These are phyloP conservation scores for Albugo laibachii DNA, from an alignment of 352 stramenopile genomes.

Conservation along the genomic window DNA sequence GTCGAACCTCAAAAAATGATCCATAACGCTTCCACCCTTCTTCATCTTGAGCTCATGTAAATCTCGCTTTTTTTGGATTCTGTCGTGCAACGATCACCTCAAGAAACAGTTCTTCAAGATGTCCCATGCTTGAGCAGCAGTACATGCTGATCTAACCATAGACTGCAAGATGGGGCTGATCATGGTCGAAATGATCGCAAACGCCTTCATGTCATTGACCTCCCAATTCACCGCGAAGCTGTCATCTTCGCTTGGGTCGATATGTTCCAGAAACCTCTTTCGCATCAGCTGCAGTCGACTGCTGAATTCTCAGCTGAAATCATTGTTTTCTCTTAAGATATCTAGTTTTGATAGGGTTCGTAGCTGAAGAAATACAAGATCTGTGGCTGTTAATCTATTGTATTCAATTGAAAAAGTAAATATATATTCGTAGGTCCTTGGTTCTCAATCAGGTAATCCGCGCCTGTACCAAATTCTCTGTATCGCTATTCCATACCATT, in stretches of 20 bases:
- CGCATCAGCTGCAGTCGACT: not conserved
- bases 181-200: conserved; percentile 2
- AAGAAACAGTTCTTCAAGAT: conserved; percentile 8
- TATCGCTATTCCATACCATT: no score
- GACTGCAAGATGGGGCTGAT: conserved; percentile 1
- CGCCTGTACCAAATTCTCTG: no score
- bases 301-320: not conserved
- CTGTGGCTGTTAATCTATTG: no score
- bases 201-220: not conserved
- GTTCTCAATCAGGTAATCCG: no score
- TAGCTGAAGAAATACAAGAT: no score
- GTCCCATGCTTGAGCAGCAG: conserved; percentile 4
- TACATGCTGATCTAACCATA: conserved; percentile 4
- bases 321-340: no score
- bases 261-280: not conserved
- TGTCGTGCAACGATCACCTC: conserved; percentile 8
- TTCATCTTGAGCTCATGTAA: conserved; percentile 7
- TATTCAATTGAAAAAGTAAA: no score
- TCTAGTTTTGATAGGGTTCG: no score
- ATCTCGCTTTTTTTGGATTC: conserved; percentile 9
- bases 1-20: conserved; percentile 11
- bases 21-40: conserved; percentile 5
- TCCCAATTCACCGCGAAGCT: conserved; percentile 1
- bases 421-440: no score
- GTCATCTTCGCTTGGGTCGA: not conserved